Conservation (phyloP, 164 flowering plant species). For the Chimonanthus salicifolius region DNA sequence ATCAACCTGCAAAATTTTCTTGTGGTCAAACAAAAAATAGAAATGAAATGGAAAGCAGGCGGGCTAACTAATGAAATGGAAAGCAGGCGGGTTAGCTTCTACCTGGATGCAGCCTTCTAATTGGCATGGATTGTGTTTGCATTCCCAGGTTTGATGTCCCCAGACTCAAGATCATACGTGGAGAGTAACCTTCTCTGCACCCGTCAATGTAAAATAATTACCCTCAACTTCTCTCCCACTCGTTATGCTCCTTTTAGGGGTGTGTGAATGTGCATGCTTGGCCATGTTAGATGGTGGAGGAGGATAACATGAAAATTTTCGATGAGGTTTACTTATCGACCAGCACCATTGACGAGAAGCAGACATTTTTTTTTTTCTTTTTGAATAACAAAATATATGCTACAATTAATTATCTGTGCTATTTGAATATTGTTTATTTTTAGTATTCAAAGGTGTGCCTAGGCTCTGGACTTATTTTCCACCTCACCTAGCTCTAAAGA, state of each 20-base stretch:
- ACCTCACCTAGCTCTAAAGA: no score
- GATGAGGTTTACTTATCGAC: no score
- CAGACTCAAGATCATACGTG: constrained; percentile 39
- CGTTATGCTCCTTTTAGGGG: not conserved
- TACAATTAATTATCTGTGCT: no score
- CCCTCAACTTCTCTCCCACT: not conserved
- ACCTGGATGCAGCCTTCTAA: constrained; percentile 14
- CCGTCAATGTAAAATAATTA: constrained; percentile 1
- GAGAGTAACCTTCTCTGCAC: constrained; percentile 67
- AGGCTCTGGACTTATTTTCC: no score
- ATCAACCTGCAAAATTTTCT: not conserved
- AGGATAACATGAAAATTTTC: no score
- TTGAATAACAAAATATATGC: no score
- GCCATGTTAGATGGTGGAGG: no score
- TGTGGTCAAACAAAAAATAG: not conserved
- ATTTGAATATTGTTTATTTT: no score
- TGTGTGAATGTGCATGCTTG: no score
- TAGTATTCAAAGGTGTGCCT: no score
- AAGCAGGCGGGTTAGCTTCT: not conserved
- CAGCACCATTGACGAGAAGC: no score
- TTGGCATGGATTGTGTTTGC: constrained; percentile 7
- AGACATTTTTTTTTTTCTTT: no score
- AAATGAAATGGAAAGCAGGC: not conserved
- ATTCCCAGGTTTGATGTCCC: constrained; percentile 20
- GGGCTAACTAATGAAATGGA: not conserved